Evolutionary conservation across 1,139 yeast genomes (phyloP).

Genomic region (Sugiyamaella japonica): DNA sequence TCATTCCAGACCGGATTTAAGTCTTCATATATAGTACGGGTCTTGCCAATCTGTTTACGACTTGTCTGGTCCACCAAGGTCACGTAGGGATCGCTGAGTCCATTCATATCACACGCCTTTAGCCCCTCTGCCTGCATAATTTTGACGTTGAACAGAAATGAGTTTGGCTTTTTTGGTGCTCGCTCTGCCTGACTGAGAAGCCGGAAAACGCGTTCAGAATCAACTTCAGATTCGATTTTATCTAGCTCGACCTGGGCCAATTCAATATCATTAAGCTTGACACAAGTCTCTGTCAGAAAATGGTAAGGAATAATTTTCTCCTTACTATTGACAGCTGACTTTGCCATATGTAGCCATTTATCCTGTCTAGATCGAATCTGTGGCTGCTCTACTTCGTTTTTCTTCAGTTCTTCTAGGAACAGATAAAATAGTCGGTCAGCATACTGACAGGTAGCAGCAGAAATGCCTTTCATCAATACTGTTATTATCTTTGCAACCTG

Average conservation of each 20-base stretch:
- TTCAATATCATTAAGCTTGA: conserved; percentile 71
- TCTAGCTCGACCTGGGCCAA: conserved; percentile 59
- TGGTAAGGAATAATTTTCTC: conserved; percentile 49
- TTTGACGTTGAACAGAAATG: conserved; percentile 65
- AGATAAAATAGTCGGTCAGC: conserved; percentile 49
- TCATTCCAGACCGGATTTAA: conserved; percentile 87
- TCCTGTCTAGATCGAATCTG: conserved; percentile 36
- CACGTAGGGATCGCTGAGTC: conserved; percentile 65
- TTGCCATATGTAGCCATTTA: conserved; percentile 45
- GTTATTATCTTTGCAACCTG: conserved; percentile 65
- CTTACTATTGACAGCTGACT: conserved; percentile 45
- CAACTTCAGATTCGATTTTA: conserved; percentile 58
- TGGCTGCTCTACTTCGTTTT: conserved; percentile 35
- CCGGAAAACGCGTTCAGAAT: conserved; percentile 49
- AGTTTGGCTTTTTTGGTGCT: conserved; percentile 37
- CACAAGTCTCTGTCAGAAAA: conserved; percentile 65
- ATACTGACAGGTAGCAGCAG: conserved; percentile 60
- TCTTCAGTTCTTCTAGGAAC: conserved; percentile 49
- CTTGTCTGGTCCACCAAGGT: conserved; percentile 59
- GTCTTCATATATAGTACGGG: conserved; percentile 62
- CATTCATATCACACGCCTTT: conserved; percentile 53
- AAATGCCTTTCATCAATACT: conserved; percentile 56
- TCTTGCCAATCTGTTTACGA: conserved; percentile 64
- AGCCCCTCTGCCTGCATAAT: conserved; percentile 72
- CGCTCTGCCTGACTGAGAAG: conserved; percentile 24